Evolutionary conservation across 495 filamentous ascomycete species (phyloP).

Genomic region (Amniculicola lignicola): DNA sequence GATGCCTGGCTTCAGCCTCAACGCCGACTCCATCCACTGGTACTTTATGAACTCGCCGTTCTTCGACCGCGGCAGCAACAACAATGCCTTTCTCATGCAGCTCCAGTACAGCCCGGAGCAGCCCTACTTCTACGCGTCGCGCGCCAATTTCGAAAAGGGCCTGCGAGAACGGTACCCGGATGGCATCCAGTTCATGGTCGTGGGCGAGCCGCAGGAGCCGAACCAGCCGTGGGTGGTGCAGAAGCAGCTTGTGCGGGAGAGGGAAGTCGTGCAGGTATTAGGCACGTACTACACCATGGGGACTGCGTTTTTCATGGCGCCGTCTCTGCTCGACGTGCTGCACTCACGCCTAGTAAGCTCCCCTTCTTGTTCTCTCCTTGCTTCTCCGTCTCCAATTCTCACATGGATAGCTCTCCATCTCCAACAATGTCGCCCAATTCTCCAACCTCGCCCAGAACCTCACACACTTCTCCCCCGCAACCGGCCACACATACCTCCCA

Average conservation of each 20-base stretch:
- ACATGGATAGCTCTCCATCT: slow-evolving; percentile 52
- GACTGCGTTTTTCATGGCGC: slow-evolving; percentile 86
- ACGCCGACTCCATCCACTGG: slow-evolving; percentile 57
- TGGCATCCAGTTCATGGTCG: slow-evolving; percentile 52
- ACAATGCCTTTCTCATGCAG: slow-evolving; percentile 65
- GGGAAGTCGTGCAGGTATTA: slow-evolving; percentile 58
- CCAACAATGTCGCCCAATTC: slow-evolving; percentile 65
- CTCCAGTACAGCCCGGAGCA: slow-evolving; percentile 58
- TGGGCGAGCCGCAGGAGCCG: slow-evolving; percentile 48
- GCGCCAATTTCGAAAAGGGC: slow-evolving; percentile 73
- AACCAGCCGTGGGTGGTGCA: slow-evolving; percentile 87
- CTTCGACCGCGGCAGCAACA: slow-evolving; percentile 87
- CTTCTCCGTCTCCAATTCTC: no score
- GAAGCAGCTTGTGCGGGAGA: slow-evolving; percentile 67
- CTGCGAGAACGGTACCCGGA: slow-evolving; percentile 64
- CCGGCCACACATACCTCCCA: slow-evolving; percentile 71
- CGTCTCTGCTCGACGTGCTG: slow-evolving; percentile 72
- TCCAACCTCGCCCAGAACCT: slow-evolving; percentile 60
- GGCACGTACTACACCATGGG: slow-evolving; percentile 81
- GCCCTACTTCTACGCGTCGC: slow-evolving; percentile 59
- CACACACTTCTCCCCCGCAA: slow-evolving; percentile 67
- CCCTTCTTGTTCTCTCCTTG: no score
- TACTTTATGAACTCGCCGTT: slow-evolving; percentile 91
- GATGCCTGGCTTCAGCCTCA: slow-evolving; percentile 11
- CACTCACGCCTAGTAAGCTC: slow-evolving; percentile 71